Evolutionary conservation across 2,329 filamentous ascomycete species (phyloP).

Genomic region (Talaromyces sp.): DNA sequence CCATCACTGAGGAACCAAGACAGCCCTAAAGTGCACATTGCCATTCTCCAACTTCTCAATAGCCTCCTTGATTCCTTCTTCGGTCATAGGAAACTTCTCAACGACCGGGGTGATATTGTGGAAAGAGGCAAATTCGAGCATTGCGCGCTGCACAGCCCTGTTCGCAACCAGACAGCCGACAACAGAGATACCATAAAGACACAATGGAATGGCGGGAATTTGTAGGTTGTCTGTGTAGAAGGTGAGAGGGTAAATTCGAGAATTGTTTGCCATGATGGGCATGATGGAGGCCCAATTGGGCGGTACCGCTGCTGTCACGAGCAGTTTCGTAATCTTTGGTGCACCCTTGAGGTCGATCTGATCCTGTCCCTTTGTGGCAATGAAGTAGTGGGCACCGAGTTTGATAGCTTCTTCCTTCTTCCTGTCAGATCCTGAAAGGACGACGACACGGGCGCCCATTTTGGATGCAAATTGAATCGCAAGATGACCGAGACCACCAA

Average conservation of each 20-base stretch:
- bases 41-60: slow-evolving; percentile 7
- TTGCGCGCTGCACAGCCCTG: slow-evolving; percentile 36
- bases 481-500: slow-evolving; percentile 69
- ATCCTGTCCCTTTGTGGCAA: slow-evolving; percentile 51
- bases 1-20: slow-evolving; percentile 4
- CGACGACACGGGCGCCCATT: slow-evolving; percentile 60
- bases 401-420: slow-evolving; percentile 49
- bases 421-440: slow-evolving; percentile 47
- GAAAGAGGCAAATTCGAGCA: slow-evolving; percentile 40
- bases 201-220: slow-evolving; percentile 23
- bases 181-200: slow-evolving; percentile 31
- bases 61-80: slow-evolving; percentile 21
- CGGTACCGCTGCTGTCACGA: slow-evolving; percentile 29
- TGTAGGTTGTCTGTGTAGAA: slow-evolving; percentile 23
- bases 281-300: slow-evolving; percentile 31
- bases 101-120: slow-evolving; percentile 42
- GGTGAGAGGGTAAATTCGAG: slow-evolving; percentile 29
- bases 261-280: slow-evolving; percentile 26
- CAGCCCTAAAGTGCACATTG: slow-evolving; percentile 7
- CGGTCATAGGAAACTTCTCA: slow-evolving; percentile 36
- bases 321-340: slow-evolving; percentile 26
- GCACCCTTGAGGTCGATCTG: slow-evolving; percentile 24
- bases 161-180: slow-evolving; percentile 45
- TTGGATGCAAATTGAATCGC: slow-evolving; percentile 66
- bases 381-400: slow-evolving; percentile 52